Evolutionary conservation across 495 filamentous ascomycete genomes (phyloP).

Genomic region (Neurospora sp.): DNA sequence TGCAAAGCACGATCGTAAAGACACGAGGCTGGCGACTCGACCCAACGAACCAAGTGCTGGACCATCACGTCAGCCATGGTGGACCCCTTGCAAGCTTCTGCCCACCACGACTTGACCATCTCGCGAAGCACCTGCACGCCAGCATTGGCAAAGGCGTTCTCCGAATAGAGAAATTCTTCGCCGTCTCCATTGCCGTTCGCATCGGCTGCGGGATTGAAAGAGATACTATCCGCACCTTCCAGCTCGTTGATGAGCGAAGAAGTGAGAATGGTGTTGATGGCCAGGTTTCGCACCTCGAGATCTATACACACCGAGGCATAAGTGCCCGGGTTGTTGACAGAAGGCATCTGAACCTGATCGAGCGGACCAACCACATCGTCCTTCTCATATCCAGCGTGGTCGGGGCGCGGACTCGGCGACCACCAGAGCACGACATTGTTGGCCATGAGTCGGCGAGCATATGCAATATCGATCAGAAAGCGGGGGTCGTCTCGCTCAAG

Average conservation of each 20-base stretch:
- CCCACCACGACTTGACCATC: constrained; percentile 99
- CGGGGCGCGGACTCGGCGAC: constrained; percentile 74
- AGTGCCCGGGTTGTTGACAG: constrained; percentile 81
- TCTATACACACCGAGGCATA: constrained; percentile 98
- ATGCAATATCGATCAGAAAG: constrained; percentile 91
- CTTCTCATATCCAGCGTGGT: constrained; percentile 92
- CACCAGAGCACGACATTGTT: constrained; percentile 98
- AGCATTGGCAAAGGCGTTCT: constrained; percentile 87
- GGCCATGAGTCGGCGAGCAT: constrained; percentile 79
- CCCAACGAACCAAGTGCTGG: constrained; percentile 94
- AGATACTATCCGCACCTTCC: constrained; percentile 73
- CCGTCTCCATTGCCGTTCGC: constrained; percentile 36
- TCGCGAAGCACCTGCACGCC: constrained; percentile 83
- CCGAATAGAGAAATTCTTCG: constrained; percentile 64
- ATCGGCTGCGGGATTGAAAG: constrained; percentile 69
- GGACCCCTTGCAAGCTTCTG: constrained; percentile 81
- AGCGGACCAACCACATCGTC: constrained; percentile 78
- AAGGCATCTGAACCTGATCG: constrained; percentile 89
- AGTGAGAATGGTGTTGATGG: constrained; percentile 95
- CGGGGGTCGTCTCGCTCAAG: constrained; percentile 87
- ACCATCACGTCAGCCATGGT: constrained; percentile 97
- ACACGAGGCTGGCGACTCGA: constrained; percentile 81
- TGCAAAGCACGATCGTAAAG: constrained; percentile 94
- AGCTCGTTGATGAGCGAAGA: constrained; percentile 97
- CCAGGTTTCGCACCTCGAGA: constrained; percentile 82